Evolutionary conservation across 139 green algal genomes (phyloP).

Genomic region (Chlamydomonas eustigma): DNA sequence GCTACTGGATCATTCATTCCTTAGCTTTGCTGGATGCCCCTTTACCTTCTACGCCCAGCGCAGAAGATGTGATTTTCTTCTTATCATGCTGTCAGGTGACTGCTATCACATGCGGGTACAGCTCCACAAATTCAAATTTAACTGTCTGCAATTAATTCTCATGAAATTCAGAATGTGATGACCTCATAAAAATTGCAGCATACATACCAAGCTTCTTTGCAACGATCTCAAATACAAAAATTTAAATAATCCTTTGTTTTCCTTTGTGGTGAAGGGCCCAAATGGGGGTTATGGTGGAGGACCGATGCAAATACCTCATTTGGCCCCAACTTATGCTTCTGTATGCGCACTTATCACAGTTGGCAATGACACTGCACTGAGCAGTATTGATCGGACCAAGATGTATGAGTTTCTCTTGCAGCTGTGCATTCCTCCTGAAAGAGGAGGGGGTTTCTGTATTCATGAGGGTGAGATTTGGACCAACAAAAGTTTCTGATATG

Average conservation of each 20-base stretch:
- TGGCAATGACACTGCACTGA: slow-evolving; percentile 62
- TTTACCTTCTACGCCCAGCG: slow-evolving; percentile 14
- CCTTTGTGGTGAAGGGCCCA: neutral
- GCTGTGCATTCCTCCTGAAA: slow-evolving; percentile 60
- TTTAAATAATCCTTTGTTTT: too few relatives aligned
- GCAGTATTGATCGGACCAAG: slow-evolving; percentile 42
- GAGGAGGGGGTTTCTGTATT: slow-evolving; percentile 81
- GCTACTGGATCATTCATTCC: slow-evolving; percentile 57
- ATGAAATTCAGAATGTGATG: too few relatives aligned
- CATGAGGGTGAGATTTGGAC: slow-evolving; percentile 54
- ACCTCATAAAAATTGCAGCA: too few relatives aligned
- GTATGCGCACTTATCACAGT: slow-evolving; percentile 79
- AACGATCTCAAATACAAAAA: too few relatives aligned
- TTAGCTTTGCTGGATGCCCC: slow-evolving; percentile 69
- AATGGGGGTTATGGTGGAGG: slow-evolving; percentile 85
- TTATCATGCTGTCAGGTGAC: slow-evolving; percentile 67
- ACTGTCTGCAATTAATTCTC: too few relatives aligned
- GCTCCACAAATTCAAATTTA: too few relatives aligned
- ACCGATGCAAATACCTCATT: slow-evolving; percentile 85
- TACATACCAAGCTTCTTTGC: too few relatives aligned
- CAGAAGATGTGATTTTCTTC: slow-evolving; percentile 61
- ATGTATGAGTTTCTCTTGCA: slow-evolving; percentile 65
- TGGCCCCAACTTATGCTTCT: slow-evolving; percentile 93
- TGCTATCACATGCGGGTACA: too few relatives aligned
- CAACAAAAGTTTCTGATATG: too few relatives aligned